Evolutionary conservation across 345 rosid species (phyloP), one percentile per base, ranked within the genome.

Genomic region (Acer negundo): DNA sequence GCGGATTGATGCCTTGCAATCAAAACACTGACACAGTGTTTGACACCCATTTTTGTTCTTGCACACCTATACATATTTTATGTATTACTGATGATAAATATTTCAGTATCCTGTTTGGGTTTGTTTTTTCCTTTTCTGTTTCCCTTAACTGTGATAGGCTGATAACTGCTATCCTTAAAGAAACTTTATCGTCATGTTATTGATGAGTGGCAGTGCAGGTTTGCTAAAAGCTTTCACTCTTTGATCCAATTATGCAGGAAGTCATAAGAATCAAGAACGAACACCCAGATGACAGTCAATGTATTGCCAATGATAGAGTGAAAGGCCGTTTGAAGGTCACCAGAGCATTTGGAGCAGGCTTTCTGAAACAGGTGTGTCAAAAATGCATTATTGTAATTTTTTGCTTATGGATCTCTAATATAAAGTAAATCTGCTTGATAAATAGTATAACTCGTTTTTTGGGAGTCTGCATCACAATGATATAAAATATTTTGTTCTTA

Each of bases 331-430:
- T 95, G 56, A 92, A 93, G 90, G 99, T 93, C 74, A 93, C 99
- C 9, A 90, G 99, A 82, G 99, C 99, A 38, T 95, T 95, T 84
- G 99, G 99, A 58, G 99, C 99, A 38, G 99, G 99, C 82, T 95
- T 89, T 80, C 86, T 95, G 78, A 95, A 95, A 82, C 90, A 90
- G 98, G 99, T 95, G 82, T 70, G 73, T 47, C 6, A 58, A 40
- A 58, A 20, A 44, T 67, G n/a, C 24, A 73, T 73, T 51, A 10
- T 49, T 10, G 23, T 47, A 44, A 56, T 12, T 53, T 49, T 70
- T 62, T 51, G 55, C 47, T 47, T 63, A 22, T 61, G 49, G 17
- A 67, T 78, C 58, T 69, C 28, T 31, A 26, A 17, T 62, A 35
- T n/a, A 40, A 10, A 26, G 46, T 17, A 44, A 17, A 16, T 73